Conservation (phyloP, 768 basidiomycete species). For the Lactarius sp. region DNA sequence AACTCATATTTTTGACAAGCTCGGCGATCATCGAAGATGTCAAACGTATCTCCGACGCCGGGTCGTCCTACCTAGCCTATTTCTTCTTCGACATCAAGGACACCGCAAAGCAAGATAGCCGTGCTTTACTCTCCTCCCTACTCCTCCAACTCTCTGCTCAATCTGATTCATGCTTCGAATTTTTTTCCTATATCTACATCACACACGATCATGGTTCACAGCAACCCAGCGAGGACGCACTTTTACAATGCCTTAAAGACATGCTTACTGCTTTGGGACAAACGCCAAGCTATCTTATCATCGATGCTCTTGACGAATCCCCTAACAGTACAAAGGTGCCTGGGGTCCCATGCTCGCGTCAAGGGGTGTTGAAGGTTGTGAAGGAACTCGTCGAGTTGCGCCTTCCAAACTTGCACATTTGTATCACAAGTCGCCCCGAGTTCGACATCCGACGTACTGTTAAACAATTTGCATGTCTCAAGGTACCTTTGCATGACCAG, state of each 20-base stretch:
- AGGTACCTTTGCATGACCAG: too few species aligned
- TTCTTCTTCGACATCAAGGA: too few species aligned
- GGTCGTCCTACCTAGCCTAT: too few species aligned
- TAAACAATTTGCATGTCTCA: too few species aligned
- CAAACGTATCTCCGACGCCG: too few species aligned
- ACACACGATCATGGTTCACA: not conserved
- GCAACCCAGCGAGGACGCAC: not conserved
- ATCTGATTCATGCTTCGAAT: too few species aligned
- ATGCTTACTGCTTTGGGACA: not conserved
- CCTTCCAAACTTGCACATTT: not conserved
- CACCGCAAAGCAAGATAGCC: too few species aligned
- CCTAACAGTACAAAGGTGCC: not conserved
- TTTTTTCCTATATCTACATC: too few species aligned
- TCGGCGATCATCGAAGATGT: too few species aligned
- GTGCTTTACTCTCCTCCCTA: too few species aligned
- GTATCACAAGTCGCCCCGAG: not conserved
- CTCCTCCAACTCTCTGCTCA: too few species aligned
- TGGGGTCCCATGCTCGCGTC: not conserved
- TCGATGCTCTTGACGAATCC: not conserved
- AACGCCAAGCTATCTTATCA: not conserved
- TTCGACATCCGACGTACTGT: not conserved
- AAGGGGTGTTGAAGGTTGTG: not conserved
- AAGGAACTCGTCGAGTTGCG: not conserved
- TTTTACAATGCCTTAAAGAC: not conserved
- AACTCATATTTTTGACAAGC: too few species aligned